phyloP scores from a whole-genome alignment of 2,329 filamentous ascomycete genomes.

The Didymella pomorum region DNA sequence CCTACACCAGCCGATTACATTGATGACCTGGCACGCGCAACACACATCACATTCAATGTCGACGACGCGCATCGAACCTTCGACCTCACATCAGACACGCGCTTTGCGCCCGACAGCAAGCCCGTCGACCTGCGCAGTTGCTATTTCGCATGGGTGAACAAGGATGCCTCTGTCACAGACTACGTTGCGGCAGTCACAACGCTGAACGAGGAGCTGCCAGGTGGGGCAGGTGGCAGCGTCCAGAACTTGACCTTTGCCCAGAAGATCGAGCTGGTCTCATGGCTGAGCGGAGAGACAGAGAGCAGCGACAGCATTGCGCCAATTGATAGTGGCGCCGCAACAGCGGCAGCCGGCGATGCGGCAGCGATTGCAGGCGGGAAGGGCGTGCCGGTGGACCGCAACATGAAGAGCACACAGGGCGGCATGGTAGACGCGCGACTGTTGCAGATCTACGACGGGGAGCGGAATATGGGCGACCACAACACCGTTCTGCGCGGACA shows the following conservation, averaged over 20 bases:
- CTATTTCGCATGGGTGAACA: constrained; percentile 95
- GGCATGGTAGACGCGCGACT: constrained; percentile 76
- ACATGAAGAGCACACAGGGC: constrained; percentile 47
- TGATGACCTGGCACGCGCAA: constrained; percentile 65
- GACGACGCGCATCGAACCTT: constrained; percentile 69
- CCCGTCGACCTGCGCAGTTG: constrained; percentile 89
- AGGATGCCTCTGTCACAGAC: constrained; percentile 86
- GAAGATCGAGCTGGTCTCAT: constrained; percentile 88
- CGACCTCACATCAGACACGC: constrained; percentile 76
- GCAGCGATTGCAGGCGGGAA: constrained; percentile 61
- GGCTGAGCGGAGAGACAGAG: constrained; percentile 83
- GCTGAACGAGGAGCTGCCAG: constrained; percentile 78
- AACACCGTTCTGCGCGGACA: constrained; percentile 87
- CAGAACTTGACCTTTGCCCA: constrained; percentile 93
- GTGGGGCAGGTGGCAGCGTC: constrained; percentile 70
- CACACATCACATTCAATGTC: constrained; percentile 71
- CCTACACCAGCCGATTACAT: constrained; percentile 67
- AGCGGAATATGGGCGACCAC: constrained; percentile 90
- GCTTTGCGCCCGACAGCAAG: constrained; percentile 76
- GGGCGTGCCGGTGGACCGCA: constrained; percentile 52
- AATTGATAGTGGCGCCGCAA: constrained; percentile 68
- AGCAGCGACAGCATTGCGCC: constrained; percentile 92
- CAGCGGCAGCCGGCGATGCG: constrained; percentile 58
- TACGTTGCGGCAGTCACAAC: constrained; percentile 86
- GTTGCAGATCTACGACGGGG: constrained; percentile 87